Base-by-base conservation (phyloP, 139 green algal genomes). In the Micromonas pusilla region DNA sequence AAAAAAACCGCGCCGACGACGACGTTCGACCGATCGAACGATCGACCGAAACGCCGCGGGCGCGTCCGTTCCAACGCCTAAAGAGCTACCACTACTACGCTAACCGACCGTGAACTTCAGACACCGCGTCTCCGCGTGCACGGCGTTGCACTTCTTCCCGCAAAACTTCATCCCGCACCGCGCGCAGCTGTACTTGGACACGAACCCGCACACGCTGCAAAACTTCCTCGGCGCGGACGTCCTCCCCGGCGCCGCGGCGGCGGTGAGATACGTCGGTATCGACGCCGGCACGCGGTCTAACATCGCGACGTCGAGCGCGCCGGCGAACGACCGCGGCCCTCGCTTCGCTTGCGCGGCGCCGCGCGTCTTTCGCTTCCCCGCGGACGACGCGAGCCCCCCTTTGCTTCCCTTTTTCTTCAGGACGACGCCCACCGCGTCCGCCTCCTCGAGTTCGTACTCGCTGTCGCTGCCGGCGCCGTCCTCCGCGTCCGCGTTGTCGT, bases 41-140 rank as follows among this genome's bases (percentile, higher is more conserved):
- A n/a, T n/a, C n/a, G n/a, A n/a, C n/a, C n/a, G n/a, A n/a, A n/a
- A n/a, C n/a, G n/a, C n/a, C n/a, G n/a, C n/a, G n/a, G n/a, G n/a
- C n/a, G n/a, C n/a, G n/a, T n/a, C n/a, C n/a, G n/a, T n/a, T n/a
- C n/a, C n/a, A n/a, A n/a, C n/a, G n/a, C n/a, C n/a, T n/a, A n/a
- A n/a, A n/a, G n/a, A n/a, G n/a, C n/a, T n/a, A n/a, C n/a, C n/a
- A n/a, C n/a, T n/a, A n/a, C n/a, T n/a, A n/a, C n/a, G n/a, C n/a
- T n/a, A n/a, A n/a, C n/a, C 72, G 23, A 25, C 70, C 64, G 79
- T 87, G 75, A 95, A 94, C 72, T 95, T 96, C 26, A 95, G 83
- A 84, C 91, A 96, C 6, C 91, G 83, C 0, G 91, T 95, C 57
- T 96, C 91, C 1, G 81, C 82, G 80, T 95, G 91, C 32, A 90